A percentile compares a stretch with the other conserved stretches of the same genome.
phyloP scores from a whole-genome alignment of 352 stramenopile species.

The Peronospora belbahrii region DNA sequence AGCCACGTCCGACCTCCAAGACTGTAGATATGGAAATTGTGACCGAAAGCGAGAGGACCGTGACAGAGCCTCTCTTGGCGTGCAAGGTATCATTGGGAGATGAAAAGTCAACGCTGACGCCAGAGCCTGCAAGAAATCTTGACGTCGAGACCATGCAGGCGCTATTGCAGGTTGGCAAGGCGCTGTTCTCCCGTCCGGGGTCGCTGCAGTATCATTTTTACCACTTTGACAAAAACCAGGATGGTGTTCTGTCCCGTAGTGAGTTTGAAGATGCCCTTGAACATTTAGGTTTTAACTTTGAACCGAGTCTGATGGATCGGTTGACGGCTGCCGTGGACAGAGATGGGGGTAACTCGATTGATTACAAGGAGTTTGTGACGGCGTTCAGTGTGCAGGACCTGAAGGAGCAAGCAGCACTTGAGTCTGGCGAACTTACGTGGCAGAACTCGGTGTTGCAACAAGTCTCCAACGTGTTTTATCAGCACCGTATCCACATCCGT shows the following conservation, averaged over 20 bases:
- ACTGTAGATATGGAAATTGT: constrained; percentile 8
- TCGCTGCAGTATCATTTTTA: constrained; percentile 80
- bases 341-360: constrained; percentile 84
- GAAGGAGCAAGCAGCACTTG: constrained; percentile 51
- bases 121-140: constrained; percentile 45
- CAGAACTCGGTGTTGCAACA: constrained; percentile 89
- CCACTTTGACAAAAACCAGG: constrained; percentile 78
- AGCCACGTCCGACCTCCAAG: constrained; percentile 17
- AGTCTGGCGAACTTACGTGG: constrained; percentile 75
- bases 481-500: constrained; percentile 90
- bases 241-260: constrained; percentile 67
- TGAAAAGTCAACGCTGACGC: constrained; percentile 53
- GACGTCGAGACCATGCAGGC: constrained; percentile 79
- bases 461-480: constrained; percentile 91
- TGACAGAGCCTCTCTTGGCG: constrained; percentile 28
- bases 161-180: constrained; percentile 68
- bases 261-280: constrained; percentile 71
- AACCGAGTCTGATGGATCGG: constrained; percentile 44
- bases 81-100: constrained; percentile 54
- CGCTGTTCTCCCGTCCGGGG: constrained; percentile 60
- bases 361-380: constrained; percentile 89
- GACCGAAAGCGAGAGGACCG: constrained; percentile 7
- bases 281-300: constrained; percentile 63
- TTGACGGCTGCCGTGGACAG: constrained; percentile 84
- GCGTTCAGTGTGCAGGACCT: constrained; percentile 83